phyloP scores from a whole-genome alignment of 1,284 basidiomycete species.

The Tetrapyrgos nigripes region DNA sequence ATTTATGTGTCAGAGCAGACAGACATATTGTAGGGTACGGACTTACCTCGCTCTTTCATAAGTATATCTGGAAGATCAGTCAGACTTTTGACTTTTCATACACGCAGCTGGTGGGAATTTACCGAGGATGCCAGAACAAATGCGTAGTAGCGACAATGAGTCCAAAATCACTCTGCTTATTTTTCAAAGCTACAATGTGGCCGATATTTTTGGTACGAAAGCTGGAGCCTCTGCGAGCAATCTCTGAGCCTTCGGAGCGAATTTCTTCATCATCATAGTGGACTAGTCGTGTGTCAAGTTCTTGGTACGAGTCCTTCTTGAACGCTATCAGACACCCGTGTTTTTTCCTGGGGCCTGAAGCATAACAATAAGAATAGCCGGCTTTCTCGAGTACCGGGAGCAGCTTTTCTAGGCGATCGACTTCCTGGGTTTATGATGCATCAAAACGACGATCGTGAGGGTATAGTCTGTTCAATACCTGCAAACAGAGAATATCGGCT shows the following conservation, averaged over 20 bases:
- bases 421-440: constrained; percentile 59
- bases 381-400: constrained; percentile 64
- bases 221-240: constrained; percentile 59
- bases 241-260: constrained; percentile 42
- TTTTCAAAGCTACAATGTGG: constrained; percentile 71
- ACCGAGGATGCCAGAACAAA: constrained; percentile 95
- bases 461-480: constrained; percentile 55
- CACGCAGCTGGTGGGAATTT: constrained; percentile 24
- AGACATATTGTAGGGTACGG: background rate
- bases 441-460: constrained; percentile 6
- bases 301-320: constrained; percentile 56
- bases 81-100: constrained; percentile 1
- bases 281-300: constrained; percentile 53
- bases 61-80: constrained; percentile 59
- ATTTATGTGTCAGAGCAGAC: constrained; percentile 5
- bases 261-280: constrained; percentile 74
- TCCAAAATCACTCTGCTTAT: constrained; percentile 48
- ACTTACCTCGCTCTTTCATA: constrained; percentile 86
- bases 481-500: constrained; percentile 84
- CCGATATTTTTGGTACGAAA: constrained; percentile 87
- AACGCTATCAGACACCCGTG: constrained; percentile 88
- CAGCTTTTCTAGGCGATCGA: constrained; percentile 73
- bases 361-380: constrained; percentile 67
- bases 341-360: constrained; percentile 72
- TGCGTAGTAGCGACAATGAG: constrained; percentile 85